Evolutionary conservation across 768 basidiomycete genomes (phyloP).

Genomic region (Lactarius hengduanensis): DNA sequence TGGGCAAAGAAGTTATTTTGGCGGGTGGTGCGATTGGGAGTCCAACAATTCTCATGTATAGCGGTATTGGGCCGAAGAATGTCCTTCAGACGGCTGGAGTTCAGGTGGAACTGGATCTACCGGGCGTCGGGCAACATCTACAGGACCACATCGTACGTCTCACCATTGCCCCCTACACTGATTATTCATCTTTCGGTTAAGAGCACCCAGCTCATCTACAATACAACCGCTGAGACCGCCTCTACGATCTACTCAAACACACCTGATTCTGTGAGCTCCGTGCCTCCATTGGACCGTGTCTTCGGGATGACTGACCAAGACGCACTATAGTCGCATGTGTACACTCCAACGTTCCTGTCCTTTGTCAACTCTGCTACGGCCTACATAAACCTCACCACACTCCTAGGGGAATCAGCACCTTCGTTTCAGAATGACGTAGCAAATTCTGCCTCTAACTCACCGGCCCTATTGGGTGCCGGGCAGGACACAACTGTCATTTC

Average conservation of each 20-base stretch:
- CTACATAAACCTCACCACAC: slow-evolving; percentile 52
- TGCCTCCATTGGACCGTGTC: not conserved
- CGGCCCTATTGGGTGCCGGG: slow-evolving; percentile 44
- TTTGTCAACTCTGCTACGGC: slow-evolving; percentile 64
- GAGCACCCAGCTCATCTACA: slow-evolving; percentile 41
- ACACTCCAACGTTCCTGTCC: slow-evolving; percentile 43
- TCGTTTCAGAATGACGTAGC: slow-evolving; percentile 38
- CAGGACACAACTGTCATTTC: slow-evolving; percentile 45
- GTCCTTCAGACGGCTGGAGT: slow-evolving; percentile 49
- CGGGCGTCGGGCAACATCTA: slow-evolving; percentile 61
- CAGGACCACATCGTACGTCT: slow-evolving; percentile 51
- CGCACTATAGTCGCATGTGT: slow-evolving; percentile 24
- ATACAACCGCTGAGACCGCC: slow-evolving; percentile 41
- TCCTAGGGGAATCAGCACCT: slow-evolving; percentile 41
- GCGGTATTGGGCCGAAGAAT: slow-evolving; percentile 58
- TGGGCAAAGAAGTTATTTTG: slow-evolving; percentile 58
- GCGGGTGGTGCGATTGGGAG: slow-evolving; percentile 50
- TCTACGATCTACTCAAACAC: slow-evolving; percentile 29
- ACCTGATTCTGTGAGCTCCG: not conserved
- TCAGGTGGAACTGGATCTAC: slow-evolving; percentile 45
- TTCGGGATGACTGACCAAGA: slow-evolving; percentile 1
- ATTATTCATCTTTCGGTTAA: slow-evolving; percentile 16
- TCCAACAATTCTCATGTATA: slow-evolving; percentile 54
- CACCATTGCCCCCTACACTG: not conserved
- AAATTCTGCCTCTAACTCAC: slow-evolving; percentile 35